A percentile compares a stretch with the other conserved stretches of the same genome.
Evolutionary conservation across 495 filamentous ascomycete genomes (phyloP).

Genomic region (Aspergillus coremiiformis): DNA sequence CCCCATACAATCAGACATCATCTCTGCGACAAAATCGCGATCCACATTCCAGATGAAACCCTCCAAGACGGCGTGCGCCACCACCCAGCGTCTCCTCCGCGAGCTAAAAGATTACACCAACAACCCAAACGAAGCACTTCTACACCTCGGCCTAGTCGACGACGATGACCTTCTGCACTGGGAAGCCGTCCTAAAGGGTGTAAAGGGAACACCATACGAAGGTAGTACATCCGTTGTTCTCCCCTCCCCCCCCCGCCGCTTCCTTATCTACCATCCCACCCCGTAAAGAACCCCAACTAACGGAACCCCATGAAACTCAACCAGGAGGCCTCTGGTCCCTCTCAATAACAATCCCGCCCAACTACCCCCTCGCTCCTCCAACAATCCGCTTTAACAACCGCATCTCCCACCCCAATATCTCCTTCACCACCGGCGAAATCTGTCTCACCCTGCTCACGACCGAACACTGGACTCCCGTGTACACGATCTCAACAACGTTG

Average conservation of each 20-base stretch:
- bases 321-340: constrained; percentile 80
- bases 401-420: constrained; percentile 82
- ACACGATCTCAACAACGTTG: constrained; percentile 70
- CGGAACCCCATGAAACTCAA: background rate
- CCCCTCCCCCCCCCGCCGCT: background rate
- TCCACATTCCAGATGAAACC: background rate
- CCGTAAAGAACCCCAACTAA: background rate
- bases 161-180: constrained; percentile 68
- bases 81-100: constrained; percentile 55
- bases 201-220: constrained; percentile 61
- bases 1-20: constrained; percentile 4
- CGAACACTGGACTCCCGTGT: constrained; percentile 75
- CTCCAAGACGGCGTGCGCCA: constrained; percentile 24
- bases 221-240: no score
- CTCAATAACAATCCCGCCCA: constrained; percentile 62
- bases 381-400: constrained; percentile 69
- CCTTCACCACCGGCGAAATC: constrained; percentile 77
- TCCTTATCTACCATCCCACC: background rate
- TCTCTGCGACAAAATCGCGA: background rate
- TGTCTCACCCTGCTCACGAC: constrained; percentile 80
- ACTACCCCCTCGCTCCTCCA: constrained; percentile 74
- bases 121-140: constrained; percentile 47
- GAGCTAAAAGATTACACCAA: constrained; percentile 55
- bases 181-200: constrained; percentile 73
- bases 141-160: constrained; percentile 57